Base-by-base conservation (phyloP, 305 asterid species). In the Andrographis paniculata region DNA sequence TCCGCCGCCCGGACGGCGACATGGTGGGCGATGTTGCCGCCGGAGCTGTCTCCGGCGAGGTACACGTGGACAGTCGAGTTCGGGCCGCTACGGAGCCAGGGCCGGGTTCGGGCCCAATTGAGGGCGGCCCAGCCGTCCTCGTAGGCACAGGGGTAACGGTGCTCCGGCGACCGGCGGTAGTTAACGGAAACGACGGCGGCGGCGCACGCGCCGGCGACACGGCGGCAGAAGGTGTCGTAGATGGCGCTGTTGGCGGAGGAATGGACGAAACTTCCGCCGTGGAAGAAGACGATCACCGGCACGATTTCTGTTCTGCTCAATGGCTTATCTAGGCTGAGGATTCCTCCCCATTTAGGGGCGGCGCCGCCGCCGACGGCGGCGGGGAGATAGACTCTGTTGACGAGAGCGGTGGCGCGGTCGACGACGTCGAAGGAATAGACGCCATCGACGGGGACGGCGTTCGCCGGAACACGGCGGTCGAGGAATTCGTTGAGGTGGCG, bases 71-170 rank as follows among this genome's bases (percentile, higher is more conserved):
- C 96, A 40, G 66, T 76, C 1, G 47, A 48, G 19, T 71, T 78
- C 11, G 17, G n/a, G 15, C 96, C 96, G 52, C 94, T 83, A 16
- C 55, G 47, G 0, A 87, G 77, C 96, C 96, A 87, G 0, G 69
- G 22, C 24, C 79, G 58, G 0, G 96, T 76, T n/a, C 65, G 67
- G 3, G 66, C 94, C 96, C 96, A 87, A 45, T 71, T 75, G 0
- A 87, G 78, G 14, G 94, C 94, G 0, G 80, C 39, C 93, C 93
- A 87, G 5, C 96, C 96, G 24, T 87, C 96, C 5, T 87, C 94
- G 19, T 83, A 83, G 0, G 91, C 93, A 60, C 81, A 70, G 1
- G 96, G 94, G 52, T 78, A 80, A 4, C 87, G 60, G 40, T 72
- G 48, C 75, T 87, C 96, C 0, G 94, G 96, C 15, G 94, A 84